These are phyloP conservation scores for Sporothrix pseudoabietina DNA, from an alignment of 2,329 filamentous ascomycete species.

Conservation along the genomic window DNA sequence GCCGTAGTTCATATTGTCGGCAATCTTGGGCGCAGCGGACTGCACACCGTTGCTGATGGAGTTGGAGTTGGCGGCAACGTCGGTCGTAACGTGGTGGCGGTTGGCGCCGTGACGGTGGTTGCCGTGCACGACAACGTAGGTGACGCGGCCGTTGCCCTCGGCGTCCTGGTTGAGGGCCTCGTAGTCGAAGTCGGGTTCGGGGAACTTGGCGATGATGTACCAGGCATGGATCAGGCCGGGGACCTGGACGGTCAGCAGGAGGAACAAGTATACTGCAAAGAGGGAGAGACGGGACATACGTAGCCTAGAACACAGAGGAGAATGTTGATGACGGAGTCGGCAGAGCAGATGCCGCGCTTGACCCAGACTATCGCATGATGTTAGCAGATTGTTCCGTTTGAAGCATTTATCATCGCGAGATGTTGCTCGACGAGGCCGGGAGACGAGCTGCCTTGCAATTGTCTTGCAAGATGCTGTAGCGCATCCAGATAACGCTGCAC, in stretches of 20 bases:
- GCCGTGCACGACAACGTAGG: constrained; percentile 73
- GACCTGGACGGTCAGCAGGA: constrained; percentile 49
- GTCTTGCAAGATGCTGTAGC: no score
- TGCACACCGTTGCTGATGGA: constrained; percentile 21
- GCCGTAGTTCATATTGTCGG: constrained; percentile 52
- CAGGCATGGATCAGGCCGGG: constrained; percentile 92
- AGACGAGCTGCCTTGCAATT: no score
- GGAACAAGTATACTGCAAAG: background rate
- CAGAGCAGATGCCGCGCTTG: constrained; percentile 88
- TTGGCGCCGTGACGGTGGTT: constrained; percentile 30
- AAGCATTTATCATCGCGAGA: background rate
- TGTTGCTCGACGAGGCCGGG: background rate
- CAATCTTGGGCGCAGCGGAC: constrained; percentile 38
- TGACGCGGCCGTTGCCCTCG: constrained; percentile 59
- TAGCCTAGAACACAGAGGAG: constrained; percentile 79
- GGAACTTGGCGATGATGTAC: constrained; percentile 95
- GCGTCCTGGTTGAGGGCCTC: constrained; percentile 61
- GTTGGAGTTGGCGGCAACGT: background rate
- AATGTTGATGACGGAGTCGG: constrained; percentile 93
- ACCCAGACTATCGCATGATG: constrained; percentile 76
- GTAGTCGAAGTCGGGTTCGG: constrained; percentile 73
- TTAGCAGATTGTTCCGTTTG: constrained; percentile 39
- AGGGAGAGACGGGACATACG: constrained; percentile 43
- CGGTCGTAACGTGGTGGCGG: constrained; percentile 27
- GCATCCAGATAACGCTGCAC: background rate